Base-by-base conservation (phyloP, 805 yeast species). In the Barnettozyma californica region DNA sequence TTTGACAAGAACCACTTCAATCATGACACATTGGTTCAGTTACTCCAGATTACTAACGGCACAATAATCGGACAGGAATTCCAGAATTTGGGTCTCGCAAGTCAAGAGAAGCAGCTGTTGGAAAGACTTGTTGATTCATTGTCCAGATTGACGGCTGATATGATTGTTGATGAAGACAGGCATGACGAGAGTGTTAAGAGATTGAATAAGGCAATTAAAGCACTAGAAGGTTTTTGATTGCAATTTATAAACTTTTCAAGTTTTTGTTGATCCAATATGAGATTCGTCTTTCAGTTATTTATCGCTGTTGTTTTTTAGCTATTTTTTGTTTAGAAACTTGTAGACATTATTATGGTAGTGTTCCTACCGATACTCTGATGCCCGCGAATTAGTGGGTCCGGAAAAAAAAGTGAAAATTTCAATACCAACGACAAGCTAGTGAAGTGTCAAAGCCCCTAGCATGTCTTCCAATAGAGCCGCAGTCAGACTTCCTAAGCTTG, bases 61-160 rank as follows among this genome's bases (percentile, higher is more conserved):
- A 69, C 74, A 3, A 56, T 69, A 14, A 61, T 70, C 11, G 74
- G 75, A 2, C 70, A 72, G 71, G 94, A 88, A 56, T 87, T 90
- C 61, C 79, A 82, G 38, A 79, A 80, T 45, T 67, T 91, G 50
- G 86, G 84, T 35, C 73, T 90, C 54, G 90, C 92, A 9, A 68
- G 75, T 0, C 84, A 83, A 50, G 96, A 90, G 60, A 84, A 86
- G 55, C 83, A 80, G 57, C 72, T 91, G 37, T 71, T 92, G 39
- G 97, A 92, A 60, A 82, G 88, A 65, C 80, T 92, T 43, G 86
- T 92, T 3, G 96, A 90, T 59, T 83, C 95, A 2, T 71, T 92
- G 42, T 83, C 94, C 36, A 75, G 94, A 57, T 75, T 94, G 50
- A 89, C 96, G 3, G 88, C 91, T 46, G 97, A 90, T 61, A 89